These are phyloP conservation scores for Tremella mesenterica DNA, from an alignment of 768 basidiomycete species.

Conservation along the genomic window DNA sequence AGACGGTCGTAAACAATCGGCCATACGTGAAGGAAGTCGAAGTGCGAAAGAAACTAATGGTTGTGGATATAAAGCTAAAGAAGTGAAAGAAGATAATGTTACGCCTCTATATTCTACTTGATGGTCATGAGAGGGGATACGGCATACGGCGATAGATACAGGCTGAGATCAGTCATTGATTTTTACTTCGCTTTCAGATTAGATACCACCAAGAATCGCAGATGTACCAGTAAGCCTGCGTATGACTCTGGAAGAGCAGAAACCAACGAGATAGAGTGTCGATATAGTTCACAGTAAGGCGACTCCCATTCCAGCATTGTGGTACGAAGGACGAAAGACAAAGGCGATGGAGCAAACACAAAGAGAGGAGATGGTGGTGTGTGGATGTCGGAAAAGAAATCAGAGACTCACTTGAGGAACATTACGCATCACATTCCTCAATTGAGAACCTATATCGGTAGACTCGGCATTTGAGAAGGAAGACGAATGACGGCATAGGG, in stretches of 20 bases:
- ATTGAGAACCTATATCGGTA: slow-evolving; percentile 2
- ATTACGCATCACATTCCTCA: slow-evolving; percentile 45
- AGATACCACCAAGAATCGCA: background rate
- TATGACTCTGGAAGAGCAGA: background rate
- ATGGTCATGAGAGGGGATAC: slow-evolving; percentile 46
- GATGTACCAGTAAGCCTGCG: background rate
- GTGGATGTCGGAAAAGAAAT: background rate
- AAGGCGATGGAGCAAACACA: too few relatives aligned
- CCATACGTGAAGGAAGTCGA: slow-evolving; percentile 82
- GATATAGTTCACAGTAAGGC: background rate
- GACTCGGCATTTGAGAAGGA: too few relatives aligned
- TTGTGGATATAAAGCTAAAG: slow-evolving; percentile 77
- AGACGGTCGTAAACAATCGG: slow-evolving; percentile 43
- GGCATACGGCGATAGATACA: slow-evolving; percentile 73
- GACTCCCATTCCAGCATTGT: too few relatives aligned
- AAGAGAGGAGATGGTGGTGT: too few relatives aligned
- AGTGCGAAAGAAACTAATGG: slow-evolving; percentile 85
- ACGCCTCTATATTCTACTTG: slow-evolving; percentile 61
- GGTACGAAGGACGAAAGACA: background rate
- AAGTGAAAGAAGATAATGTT: slow-evolving; percentile 86
- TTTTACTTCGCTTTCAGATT: background rate
- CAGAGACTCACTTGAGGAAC: slow-evolving; percentile 45
- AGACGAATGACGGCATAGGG: too few relatives aligned
- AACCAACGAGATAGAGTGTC: background rate
- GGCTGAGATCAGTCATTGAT: slow-evolving; percentile 48